Conservation (phyloP, 106 monocot genomes). For the Gastrodia elata region DNA sequence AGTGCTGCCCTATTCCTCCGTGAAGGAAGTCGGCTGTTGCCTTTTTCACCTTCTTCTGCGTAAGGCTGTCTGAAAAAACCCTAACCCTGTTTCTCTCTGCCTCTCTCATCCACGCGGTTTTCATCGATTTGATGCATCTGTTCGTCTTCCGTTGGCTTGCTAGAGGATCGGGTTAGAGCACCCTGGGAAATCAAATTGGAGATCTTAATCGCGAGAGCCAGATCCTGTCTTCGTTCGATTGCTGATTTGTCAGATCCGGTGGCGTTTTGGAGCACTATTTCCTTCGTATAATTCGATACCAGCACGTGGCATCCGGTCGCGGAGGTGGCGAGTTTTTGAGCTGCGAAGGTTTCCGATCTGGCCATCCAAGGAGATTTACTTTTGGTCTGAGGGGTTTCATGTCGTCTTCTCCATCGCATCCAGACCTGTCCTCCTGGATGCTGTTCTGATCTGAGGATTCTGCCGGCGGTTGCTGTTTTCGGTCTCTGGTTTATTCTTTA, state of each 20-base stretch:
- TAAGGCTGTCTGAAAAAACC: no score
- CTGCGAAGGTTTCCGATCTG: constrained; percentile 1
- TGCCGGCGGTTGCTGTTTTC: background rate
- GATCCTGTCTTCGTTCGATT: background rate
- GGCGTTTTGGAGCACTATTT: background rate
- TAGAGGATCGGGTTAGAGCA: background rate
- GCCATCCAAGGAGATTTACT: background rate
- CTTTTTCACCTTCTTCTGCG: no score
- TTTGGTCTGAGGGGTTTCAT: background rate
- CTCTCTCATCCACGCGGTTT: background rate
- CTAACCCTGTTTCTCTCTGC: background rate
- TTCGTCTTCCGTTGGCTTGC: background rate
- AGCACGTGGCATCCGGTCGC: background rate
- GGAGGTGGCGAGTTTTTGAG: background rate
- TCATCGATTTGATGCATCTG: background rate
- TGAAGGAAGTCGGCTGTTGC: no score
- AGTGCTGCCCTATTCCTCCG: no score
- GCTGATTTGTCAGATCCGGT: background rate
- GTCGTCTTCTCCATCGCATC: no score
- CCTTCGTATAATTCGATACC: background rate
- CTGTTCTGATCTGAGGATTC: background rate
- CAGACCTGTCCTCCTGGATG: background rate
- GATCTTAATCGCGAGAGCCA: background rate
- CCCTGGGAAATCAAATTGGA: background rate
- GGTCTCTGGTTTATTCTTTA: background rate